Base-by-base conservation (phyloP, 805 yeast genomes). In the Ogataea trehalophila region DNA sequence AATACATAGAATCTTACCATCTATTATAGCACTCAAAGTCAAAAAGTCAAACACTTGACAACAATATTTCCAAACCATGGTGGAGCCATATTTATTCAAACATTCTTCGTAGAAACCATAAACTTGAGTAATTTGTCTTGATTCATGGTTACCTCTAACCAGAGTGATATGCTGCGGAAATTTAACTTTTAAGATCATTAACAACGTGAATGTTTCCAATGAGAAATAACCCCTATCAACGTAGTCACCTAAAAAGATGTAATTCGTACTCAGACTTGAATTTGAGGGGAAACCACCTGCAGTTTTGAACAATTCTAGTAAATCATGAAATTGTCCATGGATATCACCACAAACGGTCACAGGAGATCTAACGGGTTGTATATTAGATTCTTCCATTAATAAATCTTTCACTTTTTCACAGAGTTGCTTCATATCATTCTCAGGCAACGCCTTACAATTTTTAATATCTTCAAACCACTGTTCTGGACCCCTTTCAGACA, bases 31-130 rank as follows among this genome's bases (percentile, higher is more conserved):
- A 16, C 97, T 96, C 51, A 94, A 74, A 0, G 97, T 90, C 53
- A 92, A 74, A 65, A 90, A 90, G 68, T 91, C 97, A 70, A 91
- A 90, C 42, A 91, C 97, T 67, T 91, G 97, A 67, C 97, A 91
- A 67, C 97, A 89, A 68, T 87, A 87, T 66, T 89, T 89, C 97
- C 97, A 91, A 34, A 90, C 97, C 23, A 95, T 88, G 20, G 95
- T 88, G 37, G 92, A 85, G 18, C 97, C 97, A 65, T 91, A 91
- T 67, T 91, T 91, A 47, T 89, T 85, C 50, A 91, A 66, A 65
- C 98, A 91, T 68, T 91, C 98, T 66, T 91, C 98, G 69, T 94
- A 92, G 68, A 92, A 92, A 5, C 99, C 99, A 69, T 92, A 92
- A 35, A 91, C 98, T 71, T 92, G 97, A n/a, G 99, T 92, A 63